Percentiles rank a stretch among this genome's conserved stretches.
These are phyloP conservation scores for Serendipita sp. DNA, from an alignment of 1,284 basidiomycete species.

Conservation along the genomic window DNA sequence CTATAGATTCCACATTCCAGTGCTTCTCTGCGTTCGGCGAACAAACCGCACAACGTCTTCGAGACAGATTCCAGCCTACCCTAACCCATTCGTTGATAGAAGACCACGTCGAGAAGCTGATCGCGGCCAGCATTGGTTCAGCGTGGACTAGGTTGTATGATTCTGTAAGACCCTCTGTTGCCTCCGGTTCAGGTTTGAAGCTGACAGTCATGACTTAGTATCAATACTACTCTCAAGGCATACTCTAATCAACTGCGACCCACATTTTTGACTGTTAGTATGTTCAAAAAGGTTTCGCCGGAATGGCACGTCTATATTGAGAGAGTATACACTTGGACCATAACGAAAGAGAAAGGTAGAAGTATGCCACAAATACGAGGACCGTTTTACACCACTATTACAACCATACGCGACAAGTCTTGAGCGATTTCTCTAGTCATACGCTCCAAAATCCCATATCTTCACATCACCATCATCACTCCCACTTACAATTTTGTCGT, in stretches of 20 bases:
- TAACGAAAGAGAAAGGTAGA: neutral
- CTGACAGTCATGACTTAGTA: conserved; percentile 26
- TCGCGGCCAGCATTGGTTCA: conserved; percentile 79
- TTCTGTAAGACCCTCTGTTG: conserved; percentile 40
- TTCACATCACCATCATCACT: conserved; percentile 77
- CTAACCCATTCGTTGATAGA: conserved; percentile 78
- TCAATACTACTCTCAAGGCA: conserved; percentile 75
- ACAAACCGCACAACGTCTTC: conserved; percentile 73
- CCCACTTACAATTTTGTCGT: conserved; percentile 92
- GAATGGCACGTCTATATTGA: neutral
- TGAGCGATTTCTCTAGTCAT: neutral
- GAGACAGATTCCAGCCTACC: conserved; percentile 88
- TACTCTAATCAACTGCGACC: conserved; percentile 13
- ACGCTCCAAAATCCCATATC: conserved; percentile 60
- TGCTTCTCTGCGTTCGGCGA: conserved; percentile 88
- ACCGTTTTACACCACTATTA: no score
- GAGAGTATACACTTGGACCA: neutral
- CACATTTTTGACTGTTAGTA: neutral
- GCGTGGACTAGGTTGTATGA: conserved; percentile 88
- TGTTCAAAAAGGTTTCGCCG: neutral
- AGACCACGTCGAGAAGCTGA: conserved; percentile 77
- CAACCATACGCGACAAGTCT: neutral
- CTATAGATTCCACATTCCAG: conserved; percentile 74
- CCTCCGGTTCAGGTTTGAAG: neutral
- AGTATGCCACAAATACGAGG: neutral